These are phyloP conservation scores for Escovopsis sp. DNA, from an alignment of 2,329 filamentous ascomycete genomes.

Conservation along the genomic window DNA sequence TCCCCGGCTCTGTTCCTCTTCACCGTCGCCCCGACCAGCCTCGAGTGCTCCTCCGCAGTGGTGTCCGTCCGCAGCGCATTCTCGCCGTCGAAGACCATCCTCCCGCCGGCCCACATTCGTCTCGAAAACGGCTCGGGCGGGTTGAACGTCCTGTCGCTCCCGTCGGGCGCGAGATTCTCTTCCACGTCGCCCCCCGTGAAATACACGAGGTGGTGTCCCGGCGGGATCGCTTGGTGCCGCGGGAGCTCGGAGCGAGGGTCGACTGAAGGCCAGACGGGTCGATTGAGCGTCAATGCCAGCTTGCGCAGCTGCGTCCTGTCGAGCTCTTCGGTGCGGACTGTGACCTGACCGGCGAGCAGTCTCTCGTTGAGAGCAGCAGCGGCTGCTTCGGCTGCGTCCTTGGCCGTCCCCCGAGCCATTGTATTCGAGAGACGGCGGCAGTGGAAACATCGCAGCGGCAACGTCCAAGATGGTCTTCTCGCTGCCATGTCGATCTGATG, in stretches of 20 bases:
- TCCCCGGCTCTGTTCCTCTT: constrained; percentile 41
- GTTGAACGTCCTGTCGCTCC: constrained; percentile 46
- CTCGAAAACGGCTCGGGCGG: constrained; percentile 44
- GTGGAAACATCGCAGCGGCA: no score
- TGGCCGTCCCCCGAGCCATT: constrained; percentile 2
- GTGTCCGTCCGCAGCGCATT: constrained; percentile 35
- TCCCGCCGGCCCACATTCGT: constrained; percentile 54
- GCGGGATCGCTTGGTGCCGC: constrained; percentile 35
- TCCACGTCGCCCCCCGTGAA: constrained; percentile 45
- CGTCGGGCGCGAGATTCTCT: constrained; percentile 39
- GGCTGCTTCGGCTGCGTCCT: constrained; percentile 17
- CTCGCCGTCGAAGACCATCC: constrained; percentile 22
- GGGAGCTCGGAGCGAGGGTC: constrained; percentile 18
- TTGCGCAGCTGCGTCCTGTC: constrained; percentile 51
- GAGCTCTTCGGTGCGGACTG: constrained; percentile 30
- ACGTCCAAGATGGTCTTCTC: no score
- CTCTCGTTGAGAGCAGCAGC: constrained; percentile 16
- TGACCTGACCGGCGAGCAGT: constrained; percentile 14
- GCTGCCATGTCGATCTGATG: no score
- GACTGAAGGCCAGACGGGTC: constrained; percentile 25
- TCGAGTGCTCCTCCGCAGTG: constrained; percentile 40
- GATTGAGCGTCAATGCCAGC: constrained; percentile 42
- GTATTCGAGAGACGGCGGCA: no score
- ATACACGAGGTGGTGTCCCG: constrained; percentile 48
- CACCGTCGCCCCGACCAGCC: constrained; percentile 34